These are phyloP conservation scores for Leucocoprinus leucothites DNA, from an alignment of 768 basidiomycete species.

Conservation along the genomic window DNA sequence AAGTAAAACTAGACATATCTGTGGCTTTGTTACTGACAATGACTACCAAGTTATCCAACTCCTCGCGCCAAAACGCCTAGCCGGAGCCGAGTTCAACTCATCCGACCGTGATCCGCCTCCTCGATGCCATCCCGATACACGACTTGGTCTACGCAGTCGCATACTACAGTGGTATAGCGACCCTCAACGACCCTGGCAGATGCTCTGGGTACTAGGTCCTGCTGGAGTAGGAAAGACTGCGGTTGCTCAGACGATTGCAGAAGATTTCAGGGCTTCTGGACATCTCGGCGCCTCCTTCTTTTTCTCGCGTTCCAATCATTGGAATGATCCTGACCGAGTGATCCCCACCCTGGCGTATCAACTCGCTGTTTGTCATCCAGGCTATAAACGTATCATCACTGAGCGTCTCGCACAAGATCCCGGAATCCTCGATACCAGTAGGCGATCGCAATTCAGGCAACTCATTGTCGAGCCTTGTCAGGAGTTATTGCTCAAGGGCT, in stretches of 20 bases:
- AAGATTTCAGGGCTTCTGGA: neutral
- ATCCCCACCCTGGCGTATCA: conserved; percentile 2
- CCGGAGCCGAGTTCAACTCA: neutral
- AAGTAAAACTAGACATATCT: too few relatives aligned
- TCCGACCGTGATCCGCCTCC: neutral
- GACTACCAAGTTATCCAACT: neutral
- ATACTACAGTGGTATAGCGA: neutral
- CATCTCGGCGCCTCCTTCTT: conserved; percentile 3
- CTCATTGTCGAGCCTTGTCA: neutral
- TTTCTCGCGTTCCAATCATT: neutral
- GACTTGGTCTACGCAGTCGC: neutral
- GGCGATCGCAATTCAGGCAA: neutral
- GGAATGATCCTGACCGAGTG: neutral
- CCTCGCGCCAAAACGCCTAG: neutral
- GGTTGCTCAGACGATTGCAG: conserved; percentile 7
- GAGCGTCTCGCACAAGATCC: neutral
- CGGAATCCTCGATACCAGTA: neutral
- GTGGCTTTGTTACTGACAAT: too few relatives aligned
- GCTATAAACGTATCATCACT: neutral
- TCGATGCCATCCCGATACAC: neutral
- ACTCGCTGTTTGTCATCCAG: neutral
- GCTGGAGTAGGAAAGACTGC: conserved; percentile 9
- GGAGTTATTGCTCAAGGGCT: neutral
- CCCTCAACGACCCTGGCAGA: neutral
- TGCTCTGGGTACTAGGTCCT: neutral